Base-by-base conservation (phyloP, 2,329 filamentous ascomycete genomes). In the Aureobasidium sp. region DNA sequence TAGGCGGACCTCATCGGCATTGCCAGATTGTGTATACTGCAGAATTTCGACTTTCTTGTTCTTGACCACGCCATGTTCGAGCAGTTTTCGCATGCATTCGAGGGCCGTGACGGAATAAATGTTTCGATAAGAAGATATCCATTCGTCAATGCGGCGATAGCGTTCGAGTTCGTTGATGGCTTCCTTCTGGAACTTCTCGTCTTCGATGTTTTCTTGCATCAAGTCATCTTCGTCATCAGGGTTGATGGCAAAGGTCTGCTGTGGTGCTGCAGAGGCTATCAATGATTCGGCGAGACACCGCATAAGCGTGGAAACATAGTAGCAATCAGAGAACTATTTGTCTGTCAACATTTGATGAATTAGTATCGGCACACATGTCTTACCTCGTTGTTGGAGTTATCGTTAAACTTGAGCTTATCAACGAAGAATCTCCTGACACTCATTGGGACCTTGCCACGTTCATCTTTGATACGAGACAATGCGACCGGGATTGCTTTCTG, bases 371-470 rank as follows among this genome's bases (percentile, higher is more conserved):
- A 20, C 7, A 29, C 13, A 47, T 12, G 8, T 58, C 71, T 69
- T 71, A 80, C 78, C 69, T 78, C 79, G 68, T 99, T 99, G 64
- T 89, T 88, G 2, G 89, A 87, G 71, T 99, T 99, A 75, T 99
- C 92, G 71, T 99, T 99, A 77, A 91, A 93, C 53, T 89, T 87
- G 37, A 99, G 79, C 71, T 95, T 89, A 68, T 97, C 91, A 26
- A 96, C 83, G 52, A 99, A 84, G 73, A 97, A 96, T 42, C 84
- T 83, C 62, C 92, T 89, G 5, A 91, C 91, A 58, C 87, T 81
- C 70, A 87, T 80, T 0, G 93, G 92, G 60, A 91, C 92, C 68
- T 85, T 88, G 41, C 91, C 89, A 61, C 87, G 82, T 42, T 79
- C 79, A 69, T 93, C 88, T 56, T 91, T 86, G 52, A 97, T 85